Base-by-base conservation (phyloP, 2,329 filamentous ascomycete species). In the Helicocarpus griseus region DNA sequence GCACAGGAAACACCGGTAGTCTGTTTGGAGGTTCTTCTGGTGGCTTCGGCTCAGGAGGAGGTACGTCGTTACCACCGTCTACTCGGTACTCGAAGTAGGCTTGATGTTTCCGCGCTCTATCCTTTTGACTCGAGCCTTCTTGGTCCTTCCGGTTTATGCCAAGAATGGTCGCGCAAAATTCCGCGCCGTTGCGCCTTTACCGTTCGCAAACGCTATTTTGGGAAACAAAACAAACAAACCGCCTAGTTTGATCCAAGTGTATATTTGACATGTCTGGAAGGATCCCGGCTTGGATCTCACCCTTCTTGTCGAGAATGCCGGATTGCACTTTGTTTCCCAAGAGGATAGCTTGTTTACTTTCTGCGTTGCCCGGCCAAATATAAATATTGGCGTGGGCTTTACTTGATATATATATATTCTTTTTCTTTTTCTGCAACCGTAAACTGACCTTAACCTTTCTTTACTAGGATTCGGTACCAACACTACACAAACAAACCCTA, bases 1-100 rank as follows among this genome's bases (percentile, higher is more conserved):
- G 52, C 47, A 59, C 56, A 54, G 61, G 60, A 31, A 60, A 56
- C 51, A 60, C 59, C 38, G 58, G 58, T 48, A 60, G 57, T 51
- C 56, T 48, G n/a, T 57, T 58, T 48, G 54, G 56, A 49, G 53
- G 48, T 38, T 52, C 56, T 55, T 54, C 55, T 45, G 51, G 59
- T 47, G 60, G 58, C 47, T 63, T 60, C 48, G 61, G 59, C 14
- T 59, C 60, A 53, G 60, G 60, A 60, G 59, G 59, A 59, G 60
- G 60, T 63, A 61, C 47, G 59, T 61, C 26, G 22, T 31, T 51
- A 29, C 38, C 38, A 28, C n/a, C n/a, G 46, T 44, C 29, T 38
- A 29, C 49, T 29, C 24, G 29, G 29, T 33, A 29, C 46, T 40
- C 38, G 43, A 36, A 7, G 41, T 44, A 39, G 17, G 38, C n/a